A percentile compares a stretch with the other conserved stretches of the same genome.
These are phyloP conservation scores for Boletus sp. DNA, from an alignment of 768 basidiomycete genomes.

Conservation along the genomic window DNA sequence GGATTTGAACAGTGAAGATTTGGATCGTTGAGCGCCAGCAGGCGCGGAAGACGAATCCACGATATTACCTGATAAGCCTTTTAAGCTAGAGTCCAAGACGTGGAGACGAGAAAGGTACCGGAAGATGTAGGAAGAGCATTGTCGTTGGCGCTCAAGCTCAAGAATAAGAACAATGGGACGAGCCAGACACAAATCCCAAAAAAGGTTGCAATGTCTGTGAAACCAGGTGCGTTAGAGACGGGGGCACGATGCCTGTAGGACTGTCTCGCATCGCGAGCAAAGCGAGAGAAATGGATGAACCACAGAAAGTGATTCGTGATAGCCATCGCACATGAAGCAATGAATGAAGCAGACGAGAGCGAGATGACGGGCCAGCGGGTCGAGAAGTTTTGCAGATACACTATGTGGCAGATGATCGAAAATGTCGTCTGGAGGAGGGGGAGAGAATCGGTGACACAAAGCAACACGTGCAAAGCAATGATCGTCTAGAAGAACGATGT, in stretches of 20 bases:
- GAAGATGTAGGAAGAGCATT: conserved; percentile 83
- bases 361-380: conserved; percentile 89
- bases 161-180: conserved; percentile 88
- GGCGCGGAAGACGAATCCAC: conserved; percentile 20
- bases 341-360: conserved; percentile 77
- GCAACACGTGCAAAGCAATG: conserved; percentile 69
- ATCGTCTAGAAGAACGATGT: conserved; percentile 53
- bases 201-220: conserved; percentile 78
- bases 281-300: conserved; percentile 90
- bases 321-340: conserved; percentile 82
- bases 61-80: conserved; percentile 8
- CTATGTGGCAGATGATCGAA: conserved; percentile 77
- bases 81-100: not conserved
- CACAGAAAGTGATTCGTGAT: conserved; percentile 90
- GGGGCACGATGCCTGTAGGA: conserved; percentile 42
- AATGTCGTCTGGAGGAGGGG: conserved; percentile 73
- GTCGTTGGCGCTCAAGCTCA: conserved; percentile 95
- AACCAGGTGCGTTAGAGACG: conserved; percentile 39
- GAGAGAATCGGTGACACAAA: conserved; percentile 78
- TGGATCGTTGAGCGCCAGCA: conserved; percentile 39
- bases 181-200: conserved; percentile 86
- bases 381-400: conserved; percentile 94
- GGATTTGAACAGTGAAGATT: conserved; percentile 66
- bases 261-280: conserved; percentile 63
- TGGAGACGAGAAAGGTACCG: conserved; percentile 33